Evolutionary conservation across 2,329 filamentous ascomycete species (phyloP).

Genomic region (Onygena corvina): DNA sequence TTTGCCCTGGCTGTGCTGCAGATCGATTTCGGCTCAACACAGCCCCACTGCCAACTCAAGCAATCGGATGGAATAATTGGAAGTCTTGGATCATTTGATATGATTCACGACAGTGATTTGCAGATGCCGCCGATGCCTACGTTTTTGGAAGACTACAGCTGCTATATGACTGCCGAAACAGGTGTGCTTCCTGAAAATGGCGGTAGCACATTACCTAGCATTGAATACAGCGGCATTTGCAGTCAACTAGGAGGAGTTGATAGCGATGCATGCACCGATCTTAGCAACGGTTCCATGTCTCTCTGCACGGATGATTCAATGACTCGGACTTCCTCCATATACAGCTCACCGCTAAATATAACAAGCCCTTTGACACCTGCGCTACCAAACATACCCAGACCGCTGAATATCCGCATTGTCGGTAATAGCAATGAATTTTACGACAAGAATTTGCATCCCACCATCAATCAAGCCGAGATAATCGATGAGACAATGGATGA

Average conservation of each 20-base stretch:
- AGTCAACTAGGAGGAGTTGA: background rate
- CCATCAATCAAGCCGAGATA: background rate
- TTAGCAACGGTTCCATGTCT: conserved; percentile 3
- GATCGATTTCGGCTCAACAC: conserved; percentile 10
- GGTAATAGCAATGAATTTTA: background rate
- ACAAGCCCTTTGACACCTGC: background rate
- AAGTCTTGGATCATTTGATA: background rate
- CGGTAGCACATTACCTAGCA: background rate
- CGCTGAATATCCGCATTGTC: background rate
- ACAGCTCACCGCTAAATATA: background rate
- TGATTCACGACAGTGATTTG: background rate
- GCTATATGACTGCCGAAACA: background rate
- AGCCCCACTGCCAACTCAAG: background rate
- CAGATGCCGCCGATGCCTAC: background rate
- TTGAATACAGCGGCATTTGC: background rate
- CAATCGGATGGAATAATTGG: background rate
- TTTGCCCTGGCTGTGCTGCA: conserved; percentile 19
- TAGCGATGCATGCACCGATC: background rate
- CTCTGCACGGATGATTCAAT: background rate
- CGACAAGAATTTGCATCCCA: conserved; percentile 1
- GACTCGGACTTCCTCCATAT: background rate
- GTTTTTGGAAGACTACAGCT: background rate
- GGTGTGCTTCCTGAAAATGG: background rate
- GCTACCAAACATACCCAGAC: background rate
- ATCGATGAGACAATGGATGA: conserved; percentile 8